Percentiles rank a stretch among this genome's conserved stretches.
Evolutionary conservation across 2,329 filamentous ascomycete species (phyloP).

Genomic region (Fusarium aywerte): DNA sequence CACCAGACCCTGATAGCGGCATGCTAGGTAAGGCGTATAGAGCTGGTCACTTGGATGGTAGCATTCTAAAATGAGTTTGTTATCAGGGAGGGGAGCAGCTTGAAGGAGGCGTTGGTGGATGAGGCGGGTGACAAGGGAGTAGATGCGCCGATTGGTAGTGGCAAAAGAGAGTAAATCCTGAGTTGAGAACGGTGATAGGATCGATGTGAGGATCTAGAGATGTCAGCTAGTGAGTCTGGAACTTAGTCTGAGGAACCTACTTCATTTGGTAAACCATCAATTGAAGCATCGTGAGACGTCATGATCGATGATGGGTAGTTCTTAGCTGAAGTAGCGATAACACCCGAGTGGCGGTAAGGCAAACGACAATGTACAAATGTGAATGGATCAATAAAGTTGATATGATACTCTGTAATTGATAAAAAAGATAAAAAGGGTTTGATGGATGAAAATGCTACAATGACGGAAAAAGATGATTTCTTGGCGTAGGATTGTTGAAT

Average conservation of each 20-base stretch:
- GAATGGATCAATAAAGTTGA: background rate
- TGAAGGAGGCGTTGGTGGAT: constrained; percentile 70
- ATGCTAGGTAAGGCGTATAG: constrained; percentile 73
- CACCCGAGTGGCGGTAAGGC: background rate
- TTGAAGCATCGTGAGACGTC: constrained; percentile 14
- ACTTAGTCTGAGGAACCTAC: background rate
- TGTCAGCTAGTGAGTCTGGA: background rate
- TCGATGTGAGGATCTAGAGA: constrained; percentile 24
- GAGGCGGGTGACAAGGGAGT: constrained; percentile 70
- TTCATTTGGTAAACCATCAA: constrained; percentile 36
- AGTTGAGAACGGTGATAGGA: constrained; percentile 59
- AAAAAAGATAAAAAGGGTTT: too few species aligned
- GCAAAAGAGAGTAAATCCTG: constrained; percentile 66
- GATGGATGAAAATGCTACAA: background rate
- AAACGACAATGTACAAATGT: too few species aligned
- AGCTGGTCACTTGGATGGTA: constrained; percentile 78
- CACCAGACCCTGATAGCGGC: constrained; percentile 71
- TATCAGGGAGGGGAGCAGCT: constrained; percentile 42
- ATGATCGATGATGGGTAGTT: constrained; percentile 3
- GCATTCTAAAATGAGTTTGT: constrained; percentile 80
- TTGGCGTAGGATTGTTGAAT: background rate
- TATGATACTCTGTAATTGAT: background rate
- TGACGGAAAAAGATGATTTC: background rate
- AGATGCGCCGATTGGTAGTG: constrained; percentile 70
- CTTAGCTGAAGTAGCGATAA: background rate